phyloP scores from a whole-genome alignment of 345 rosid species.

The Dimocarpus longan region DNA sequence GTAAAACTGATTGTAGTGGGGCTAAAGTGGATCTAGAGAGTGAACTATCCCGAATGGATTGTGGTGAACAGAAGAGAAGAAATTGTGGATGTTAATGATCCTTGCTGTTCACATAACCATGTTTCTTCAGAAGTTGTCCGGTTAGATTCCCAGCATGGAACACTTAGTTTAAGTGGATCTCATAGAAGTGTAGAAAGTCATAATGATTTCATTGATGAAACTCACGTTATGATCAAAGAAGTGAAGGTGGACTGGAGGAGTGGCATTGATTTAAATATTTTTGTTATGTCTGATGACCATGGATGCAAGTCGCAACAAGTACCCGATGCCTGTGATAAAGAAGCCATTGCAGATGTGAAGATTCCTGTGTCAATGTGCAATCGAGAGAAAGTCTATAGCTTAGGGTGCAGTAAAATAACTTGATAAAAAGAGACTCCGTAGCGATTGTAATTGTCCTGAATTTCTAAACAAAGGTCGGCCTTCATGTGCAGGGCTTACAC shows the following conservation, averaged over 20 bases:
- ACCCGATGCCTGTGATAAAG: constrained; percentile 37
- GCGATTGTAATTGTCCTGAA: constrained; percentile 22
- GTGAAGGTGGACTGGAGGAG: constrained; percentile 44
- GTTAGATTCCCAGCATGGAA: constrained; percentile 26
- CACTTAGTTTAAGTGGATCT: constrained; percentile 14
- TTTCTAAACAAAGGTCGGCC: constrained; percentile 13
- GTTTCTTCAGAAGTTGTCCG: constrained; percentile 51
- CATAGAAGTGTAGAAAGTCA: constrained; percentile 9
- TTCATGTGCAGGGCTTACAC: constrained; percentile 22
- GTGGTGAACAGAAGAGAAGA: constrained; percentile 35
- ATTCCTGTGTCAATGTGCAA: constrained; percentile 7
- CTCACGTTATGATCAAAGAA: constrained; percentile 24
- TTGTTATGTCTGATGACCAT: constrained; percentile 32
- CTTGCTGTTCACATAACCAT: constrained; percentile 43
- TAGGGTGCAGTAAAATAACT: constrained; percentile 26
- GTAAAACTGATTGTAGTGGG: constrained; percentile 19
- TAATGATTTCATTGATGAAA: constrained; percentile 27
- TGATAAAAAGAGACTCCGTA: constrained; percentile 17
- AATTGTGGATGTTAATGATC: constrained; percentile 23
- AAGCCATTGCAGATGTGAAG: constrained; percentile 36
- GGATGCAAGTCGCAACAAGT: constrained; percentile 36
- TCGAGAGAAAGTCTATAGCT: constrained; percentile 24
- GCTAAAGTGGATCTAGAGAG: constrained; percentile 24
- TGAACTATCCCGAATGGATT: constrained; percentile 9
- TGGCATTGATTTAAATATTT: too few species aligned